Base-by-base conservation (phyloP, 179 eudicot species). In the Corrigiola litoralis region DNA sequence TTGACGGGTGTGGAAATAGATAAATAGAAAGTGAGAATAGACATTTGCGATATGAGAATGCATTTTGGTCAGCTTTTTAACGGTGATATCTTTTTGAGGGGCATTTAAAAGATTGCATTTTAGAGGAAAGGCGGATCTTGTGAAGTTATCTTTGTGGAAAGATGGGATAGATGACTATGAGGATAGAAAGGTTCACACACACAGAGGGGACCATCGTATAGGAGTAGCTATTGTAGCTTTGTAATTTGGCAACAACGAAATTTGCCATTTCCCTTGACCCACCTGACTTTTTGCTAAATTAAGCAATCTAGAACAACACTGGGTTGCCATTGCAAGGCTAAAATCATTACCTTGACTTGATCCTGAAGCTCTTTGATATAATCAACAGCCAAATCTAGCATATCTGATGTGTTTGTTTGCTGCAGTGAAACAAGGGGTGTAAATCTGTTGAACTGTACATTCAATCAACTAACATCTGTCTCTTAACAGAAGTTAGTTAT, bases 391-490 rank as follows among this genome's bases (percentile, higher is more conserved):
- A 92, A 82, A 75, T 89, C 98, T 83, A 92, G 77, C 98, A 92
- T 92, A 61, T 92, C 98, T 50, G 95, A 52, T 18, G 98, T 92
- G 72, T 84, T 89, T 71, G 96, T 92, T 92, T 92, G 98, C 98
- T 92, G 91, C 79, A 80, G 71, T 63, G 63, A 53, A 62, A 46
- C 62, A 76, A 27, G 24, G 18, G 34, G 8, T 52, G 55, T 63
- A n/a, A 57, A 28, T 42, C 28, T 58, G 31, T 42, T 42, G 54
- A 25, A 52, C 46, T 18, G 31, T 28, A 23, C 38, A 68, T 38
- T n/a, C 44, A 32, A 49, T 48, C 36, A 50, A 38, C 47, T 34
- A 49, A 13, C n/a, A 51, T 21, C 28, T 40, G 49, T 45, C 28
- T 42, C 17, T 52, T 0, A 44, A 27, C 23, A 58, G 46, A 17